Evolutionary conservation across 768 basidiomycete species (phyloP), one percentile per base, ranked within the genome.

Genomic region (Suillus paluster): DNA sequence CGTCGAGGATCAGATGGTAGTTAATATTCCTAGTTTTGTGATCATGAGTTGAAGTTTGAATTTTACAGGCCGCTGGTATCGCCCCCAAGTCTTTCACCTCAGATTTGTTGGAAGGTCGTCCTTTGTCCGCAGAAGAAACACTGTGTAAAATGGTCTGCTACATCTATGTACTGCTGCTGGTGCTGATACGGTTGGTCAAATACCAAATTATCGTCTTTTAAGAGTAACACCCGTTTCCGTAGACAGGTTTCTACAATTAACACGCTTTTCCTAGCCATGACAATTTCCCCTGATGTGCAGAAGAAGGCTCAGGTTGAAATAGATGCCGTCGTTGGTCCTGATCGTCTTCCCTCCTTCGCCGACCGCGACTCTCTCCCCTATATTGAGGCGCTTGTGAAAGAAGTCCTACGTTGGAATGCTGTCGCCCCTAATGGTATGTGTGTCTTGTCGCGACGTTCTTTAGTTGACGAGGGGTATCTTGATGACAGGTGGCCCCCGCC

Each of bases 301-400:
- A 81, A 78, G 70, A 88, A 83, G 70, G 88, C 87, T 14, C 87
- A 87, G 64, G 77, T 75, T 59, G 88, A 89, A 73, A 82, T 89
- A 63, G 88, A 89, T 69, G 70, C 78, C 42, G 79, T 88, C 10
- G 68, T 88, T 64, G 87, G 88, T 61, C 75, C 72, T 63, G 84
- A 86, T 67, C 80, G 87, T 62, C 81, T 89, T 33, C 88, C 88
- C 62, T 83, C 80, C 19, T 84, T 85, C 71, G 72, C 78, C 59
- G 88, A 89, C 72, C 84, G 86, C 25, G 76, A 80, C 33, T 70
- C 80, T 19, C 76, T 89, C 27, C 88, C 88, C 4, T 89, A 86
- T 66, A 66, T 85, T 56, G 82, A 87, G 62, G 88, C 88, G 3
- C 77, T 90, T 19, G 73, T 77, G 1, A 86, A 85, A 65, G 88